Percentiles rank a stretch among this genome's conserved stretches.
Evolutionary conservation across 179 eudicot species (phyloP).

Genomic region (Dionaea muscipula): DNA sequence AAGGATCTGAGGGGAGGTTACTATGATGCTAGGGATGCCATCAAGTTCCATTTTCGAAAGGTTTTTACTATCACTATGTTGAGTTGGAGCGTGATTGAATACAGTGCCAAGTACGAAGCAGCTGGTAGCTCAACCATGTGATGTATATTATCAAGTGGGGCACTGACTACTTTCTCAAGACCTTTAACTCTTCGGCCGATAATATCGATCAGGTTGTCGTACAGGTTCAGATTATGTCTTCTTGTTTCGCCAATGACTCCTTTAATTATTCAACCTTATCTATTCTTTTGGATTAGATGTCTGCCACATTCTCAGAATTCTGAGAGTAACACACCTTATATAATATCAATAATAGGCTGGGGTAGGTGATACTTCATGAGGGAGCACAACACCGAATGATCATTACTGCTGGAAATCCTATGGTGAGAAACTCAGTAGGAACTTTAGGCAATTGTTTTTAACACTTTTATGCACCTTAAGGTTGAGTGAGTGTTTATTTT

Average conservation of each 20-base stretch:
- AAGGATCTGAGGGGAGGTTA: conserved; percentile 74
- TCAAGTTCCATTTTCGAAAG: conserved; percentile 72
- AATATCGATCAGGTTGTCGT: conserved; percentile 44
- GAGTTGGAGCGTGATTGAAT: conserved; percentile 96
- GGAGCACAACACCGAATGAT: conserved; percentile 64
- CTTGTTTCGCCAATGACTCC: not conserved
- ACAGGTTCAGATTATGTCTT: conserved; percentile 36
- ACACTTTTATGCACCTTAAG: too few relatives aligned
- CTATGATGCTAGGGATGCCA: conserved; percentile 98
- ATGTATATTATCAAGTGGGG: conserved; percentile 95
- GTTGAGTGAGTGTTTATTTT: too few relatives aligned
- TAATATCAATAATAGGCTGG: conserved; percentile 53
- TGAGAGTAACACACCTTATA: not conserved
- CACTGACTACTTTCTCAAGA: conserved; percentile 80
- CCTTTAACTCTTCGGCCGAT: conserved; percentile 78
- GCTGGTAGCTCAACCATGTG: conserved; percentile 75
- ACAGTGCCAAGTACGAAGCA: conserved; percentile 82
- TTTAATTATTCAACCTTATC: not conserved
- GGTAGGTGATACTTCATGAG: conserved; percentile 63
- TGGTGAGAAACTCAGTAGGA: too few relatives aligned
- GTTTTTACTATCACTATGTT: conserved; percentile 83
- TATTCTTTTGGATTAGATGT: not conserved
- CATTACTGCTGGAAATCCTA: conserved; percentile 94
- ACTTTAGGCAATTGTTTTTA: too few relatives aligned
- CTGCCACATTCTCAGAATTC: not conserved